Base-by-base conservation (phyloP, 2,329 filamentous ascomycete species). In the Pezicula neosporulosa region DNA sequence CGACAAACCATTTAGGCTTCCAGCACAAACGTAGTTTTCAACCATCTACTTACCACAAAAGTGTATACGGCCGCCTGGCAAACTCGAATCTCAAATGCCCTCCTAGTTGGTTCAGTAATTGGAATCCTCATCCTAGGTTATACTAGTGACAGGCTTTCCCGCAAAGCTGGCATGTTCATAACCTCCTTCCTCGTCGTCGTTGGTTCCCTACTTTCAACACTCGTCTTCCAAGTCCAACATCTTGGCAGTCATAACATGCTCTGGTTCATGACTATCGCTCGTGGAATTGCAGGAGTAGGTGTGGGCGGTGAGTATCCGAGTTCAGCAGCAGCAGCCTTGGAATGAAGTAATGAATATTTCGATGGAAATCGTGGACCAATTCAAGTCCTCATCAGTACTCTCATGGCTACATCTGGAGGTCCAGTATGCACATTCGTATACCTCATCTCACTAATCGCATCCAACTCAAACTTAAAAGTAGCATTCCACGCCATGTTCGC, bases 221-320 rank as follows among this genome's bases (percentile, higher is more conserved):
- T 73, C 42, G 68, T 67, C 2, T 63, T 73, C 30, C 63, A 69
- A 37, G 64, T 73, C 3, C 39, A 58, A 15, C 37, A 16, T 19
- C 37, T 39, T 0, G 50, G 55, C 6, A 35, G 55, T 3, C 41
- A 57, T 7, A 64, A 68, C 13, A 68, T 70, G 65, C 54, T 71
- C 7, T 71, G 68, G 68, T 70, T 61, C 50, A 63, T 71, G 37
- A 66, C 68, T 8, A 54, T 69, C 1, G 68, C 66, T 6, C 65
- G 69, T 4, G 69, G 68, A 0, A 67, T 70, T 27, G 62, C 65
- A 27, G 69, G 69, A 0, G 68, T 70, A 12, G 69, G 68, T 4
- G 67, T 70, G 3, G 68, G 68, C 0, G 68, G 68, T 3, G 68
- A 71, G 56, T 70, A 70, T 51, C 68, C 68, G 27, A 63, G 66